Conservation (phyloP, 2,329 filamentous ascomycete species). For the Pseudogymnoascus sp. region DNA sequence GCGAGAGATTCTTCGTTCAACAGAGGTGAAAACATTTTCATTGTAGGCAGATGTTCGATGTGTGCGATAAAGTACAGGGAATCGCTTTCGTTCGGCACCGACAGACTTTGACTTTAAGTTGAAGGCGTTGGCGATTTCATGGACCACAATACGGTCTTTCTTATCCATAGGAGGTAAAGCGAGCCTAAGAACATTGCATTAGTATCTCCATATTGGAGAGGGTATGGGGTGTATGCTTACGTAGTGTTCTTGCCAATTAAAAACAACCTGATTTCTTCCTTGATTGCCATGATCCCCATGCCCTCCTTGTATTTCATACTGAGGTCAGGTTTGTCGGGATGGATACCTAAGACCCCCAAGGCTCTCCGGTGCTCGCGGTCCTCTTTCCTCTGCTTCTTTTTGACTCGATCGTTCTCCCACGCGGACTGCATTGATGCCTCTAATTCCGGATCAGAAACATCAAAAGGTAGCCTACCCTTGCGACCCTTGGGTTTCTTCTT, state of each 20-base stretch:
- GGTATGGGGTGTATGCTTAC: slow-evolving; percentile 40
- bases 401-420: slow-evolving; percentile 63
- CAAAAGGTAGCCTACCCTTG: slow-evolving; percentile 45
- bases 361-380: slow-evolving; percentile 63
- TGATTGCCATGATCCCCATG: slow-evolving; percentile 64
- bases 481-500: slow-evolving; percentile 58
- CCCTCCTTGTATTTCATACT: slow-evolving; percentile 67
- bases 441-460: slow-evolving; percentile 62
- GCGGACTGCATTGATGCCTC: slow-evolving; percentile 51
- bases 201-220: slow-evolving; percentile 11
- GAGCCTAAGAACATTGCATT: slow-evolving; percentile 45
- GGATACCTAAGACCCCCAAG: slow-evolving; percentile 52
- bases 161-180: slow-evolving; percentile 81
- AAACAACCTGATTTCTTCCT: slow-evolving; percentile 67
- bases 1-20: slow-evolving; percentile 42
- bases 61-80: slow-evolving; percentile 72
- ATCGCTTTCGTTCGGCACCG: slow-evolving; percentile 66
- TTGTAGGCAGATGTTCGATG: slow-evolving; percentile 56
- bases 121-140: slow-evolving; percentile 69
- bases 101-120: slow-evolving; percentile 78
- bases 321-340: slow-evolving; percentile 45
- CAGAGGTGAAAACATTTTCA: slow-evolving; percentile 47
- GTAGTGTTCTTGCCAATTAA: slow-evolving; percentile 56
- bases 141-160: slow-evolving; percentile 67
- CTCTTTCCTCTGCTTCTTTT: slow-evolving; percentile 65